Percentiles rank a stretch among this genome's conserved stretches.
Conservation (phyloP, 192 early-diverging fungal genomes). For the Backusella morwellensis region DNA sequence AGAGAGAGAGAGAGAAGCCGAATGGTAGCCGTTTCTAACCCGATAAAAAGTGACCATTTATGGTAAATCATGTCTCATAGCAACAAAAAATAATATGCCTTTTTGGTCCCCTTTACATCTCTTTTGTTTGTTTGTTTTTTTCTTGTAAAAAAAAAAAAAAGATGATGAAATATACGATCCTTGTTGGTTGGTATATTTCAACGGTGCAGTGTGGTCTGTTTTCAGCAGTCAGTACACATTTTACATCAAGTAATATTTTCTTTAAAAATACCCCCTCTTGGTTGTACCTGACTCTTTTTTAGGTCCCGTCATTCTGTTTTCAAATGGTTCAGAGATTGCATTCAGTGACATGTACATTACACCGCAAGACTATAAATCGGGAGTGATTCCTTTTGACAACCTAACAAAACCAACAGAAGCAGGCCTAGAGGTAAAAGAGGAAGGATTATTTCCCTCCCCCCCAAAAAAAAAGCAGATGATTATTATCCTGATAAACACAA, state of each 20-base stretch:
- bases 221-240: slow-evolving; percentile 11
- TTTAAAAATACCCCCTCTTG: background rate
- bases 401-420: slow-evolving; percentile 9
- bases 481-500: no score
- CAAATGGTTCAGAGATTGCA: background rate
- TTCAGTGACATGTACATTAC: background rate
- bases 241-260: slow-evolving; percentile 10
- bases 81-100: background rate
- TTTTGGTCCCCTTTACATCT: background rate
- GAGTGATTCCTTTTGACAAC: slow-evolving; percentile 17
- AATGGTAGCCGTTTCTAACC: background rate
- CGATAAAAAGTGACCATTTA: background rate
- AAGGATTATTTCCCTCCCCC: no score
- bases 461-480: background rate
- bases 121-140: background rate
- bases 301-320: slow-evolving; percentile 2
- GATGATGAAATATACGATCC: background rate
- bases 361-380: slow-evolving; percentile 2
- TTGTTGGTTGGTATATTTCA: background rate
- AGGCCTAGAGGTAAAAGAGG: slow-evolving; percentile 10
- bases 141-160: background rate
- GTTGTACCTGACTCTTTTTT: background rate
- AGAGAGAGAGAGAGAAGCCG: background rate
- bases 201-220: background rate
- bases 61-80: background rate